Base-by-base conservation (phyloP, 495 filamentous ascomycete genomes). In the Daldinia caldariorum region DNA sequence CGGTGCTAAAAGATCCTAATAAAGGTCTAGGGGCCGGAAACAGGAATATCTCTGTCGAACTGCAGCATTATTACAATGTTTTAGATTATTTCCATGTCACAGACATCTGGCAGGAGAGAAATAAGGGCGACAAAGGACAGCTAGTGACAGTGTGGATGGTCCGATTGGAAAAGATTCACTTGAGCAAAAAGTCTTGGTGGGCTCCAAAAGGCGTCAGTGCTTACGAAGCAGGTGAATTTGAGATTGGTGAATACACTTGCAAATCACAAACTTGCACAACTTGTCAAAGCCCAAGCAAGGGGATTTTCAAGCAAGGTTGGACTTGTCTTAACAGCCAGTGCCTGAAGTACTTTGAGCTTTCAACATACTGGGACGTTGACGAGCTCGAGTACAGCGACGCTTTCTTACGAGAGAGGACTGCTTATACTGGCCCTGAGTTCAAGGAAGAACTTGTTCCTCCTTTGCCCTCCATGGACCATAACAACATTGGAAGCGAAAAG, bases 81-180 rank as follows among this genome's bases (percentile, higher is more conserved):
- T 83, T 94, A 50, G 91, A 78, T n/a, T 90, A 82, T 72, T 96
- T 94, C 73, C 86, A 89, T 32, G 78, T 92, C 16, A 91, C 89
- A 0, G 79, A 91, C 37, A 78, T 93, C 1, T 97, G 93, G 93
- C 80, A 74, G 14, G 92, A 97, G 70, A 85, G 81, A 51, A 61
- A 70, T 37, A 53, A 67, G 0, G 34, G 53, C 6, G 20, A 14
- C 0, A 14, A 54, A 14, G 71, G 76, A 4, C 73, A 80, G 0
- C 62, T 76, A 0, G 79, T 84, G 16, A 82, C 74, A 0, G 75
- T 83, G 0, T 83, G 84, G 66, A 89, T 85, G 67, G 82, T 90
- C 14, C 86, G 93, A 5, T 84, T 94, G 26, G 88, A 97, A 76
- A 94, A 94, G 69, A 75, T 92, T 1, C 76, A 92, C 18, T 76